Conservation (phyloP, 306 rosid genomes). For the Prunus campanulata region DNA sequence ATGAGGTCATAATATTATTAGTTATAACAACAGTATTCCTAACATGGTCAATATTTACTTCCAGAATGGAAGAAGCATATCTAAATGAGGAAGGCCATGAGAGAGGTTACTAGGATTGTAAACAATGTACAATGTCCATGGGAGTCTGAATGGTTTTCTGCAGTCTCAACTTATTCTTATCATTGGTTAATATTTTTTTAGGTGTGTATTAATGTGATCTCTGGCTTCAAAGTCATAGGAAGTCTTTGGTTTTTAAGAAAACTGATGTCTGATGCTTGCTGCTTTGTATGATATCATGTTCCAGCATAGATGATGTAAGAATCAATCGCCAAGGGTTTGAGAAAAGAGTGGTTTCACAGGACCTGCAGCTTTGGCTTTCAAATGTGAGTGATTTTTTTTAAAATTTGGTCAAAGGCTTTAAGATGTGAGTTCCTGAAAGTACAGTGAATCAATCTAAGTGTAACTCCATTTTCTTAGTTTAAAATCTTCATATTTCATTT, state of each 20-base stretch:
- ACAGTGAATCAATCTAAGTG: neutral
- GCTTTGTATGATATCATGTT: conserved; percentile 18
- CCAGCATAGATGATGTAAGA: conserved; percentile 66
- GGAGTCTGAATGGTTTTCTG: neutral
- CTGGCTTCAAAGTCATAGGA: no score
- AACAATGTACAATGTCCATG: no score
- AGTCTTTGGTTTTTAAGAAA: neutral
- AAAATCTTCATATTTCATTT: conserved; percentile 7
- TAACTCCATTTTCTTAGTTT: neutral
- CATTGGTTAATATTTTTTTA: neutral
- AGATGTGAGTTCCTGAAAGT: conserved; percentile 54
- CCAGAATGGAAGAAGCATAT: no score
- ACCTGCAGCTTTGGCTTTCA: conserved; percentile 83
- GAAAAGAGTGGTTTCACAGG: conserved; percentile 95
- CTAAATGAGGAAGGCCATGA: neutral
- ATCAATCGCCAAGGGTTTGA: conserved; percentile 89
- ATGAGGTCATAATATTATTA: neutral
- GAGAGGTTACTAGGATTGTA: no score
- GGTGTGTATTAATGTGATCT: neutral
- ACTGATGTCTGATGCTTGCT: neutral
- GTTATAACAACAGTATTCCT: no score
- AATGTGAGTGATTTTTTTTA: conserved; percentile 55
- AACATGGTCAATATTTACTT: no score
- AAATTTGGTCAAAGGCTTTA: conserved; percentile 50
- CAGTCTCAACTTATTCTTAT: neutral